These are phyloP conservation scores for Opeltia flavorubescens DNA, from an alignment of 495 filamentous ascomycete genomes.

Conservation along the genomic window DNA sequence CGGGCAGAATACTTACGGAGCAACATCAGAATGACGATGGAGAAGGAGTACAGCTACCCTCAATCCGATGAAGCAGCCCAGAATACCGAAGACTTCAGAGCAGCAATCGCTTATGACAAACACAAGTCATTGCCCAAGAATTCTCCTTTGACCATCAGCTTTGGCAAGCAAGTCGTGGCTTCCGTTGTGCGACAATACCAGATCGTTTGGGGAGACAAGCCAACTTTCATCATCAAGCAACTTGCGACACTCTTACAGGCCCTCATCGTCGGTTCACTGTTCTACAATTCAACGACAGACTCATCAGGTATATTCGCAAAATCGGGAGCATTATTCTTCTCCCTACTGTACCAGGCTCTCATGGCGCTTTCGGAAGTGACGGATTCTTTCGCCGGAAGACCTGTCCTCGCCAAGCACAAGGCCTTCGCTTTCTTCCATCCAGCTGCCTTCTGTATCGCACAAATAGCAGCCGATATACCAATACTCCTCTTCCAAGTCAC, in stretches of 20 bases:
- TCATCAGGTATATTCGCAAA: slow-evolving; percentile 56
- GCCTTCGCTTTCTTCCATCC: slow-evolving; percentile 72
- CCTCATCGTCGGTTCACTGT: slow-evolving; percentile 53
- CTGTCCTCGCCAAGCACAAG: slow-evolving; percentile 49
- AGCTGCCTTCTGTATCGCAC: slow-evolving; percentile 54
- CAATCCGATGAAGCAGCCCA: slow-evolving; percentile 26
- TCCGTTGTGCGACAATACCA: slow-evolving; percentile 62
- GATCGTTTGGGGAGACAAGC: slow-evolving; percentile 56
- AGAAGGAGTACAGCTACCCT: slow-evolving; percentile 37
- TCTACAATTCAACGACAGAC: slow-evolving; percentile 49
- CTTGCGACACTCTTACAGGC: not conserved
- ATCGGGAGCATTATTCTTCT: slow-evolving; percentile 58
- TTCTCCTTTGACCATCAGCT: slow-evolving; percentile 43
- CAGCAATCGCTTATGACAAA: slow-evolving; percentile 30
- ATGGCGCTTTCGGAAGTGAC: slow-evolving; percentile 41
- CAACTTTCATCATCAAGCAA: slow-evolving; percentile 52
- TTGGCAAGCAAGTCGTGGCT: slow-evolving; percentile 50
- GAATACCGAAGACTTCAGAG: slow-evolving; percentile 32
- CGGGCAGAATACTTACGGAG: slow-evolving; percentile 40
- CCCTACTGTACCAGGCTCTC: slow-evolving; percentile 63
- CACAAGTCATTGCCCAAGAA: slow-evolving; percentile 25
- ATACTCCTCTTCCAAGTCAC: slow-evolving; percentile 47
- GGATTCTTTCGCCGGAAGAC: slow-evolving; percentile 49
- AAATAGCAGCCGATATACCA: slow-evolving; percentile 56
- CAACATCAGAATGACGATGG: slow-evolving; percentile 27